A percentile compares a stretch with the other conserved stretches of the same genome.
Evolutionary conservation across 352 stramenopile species (phyloP).

Genomic region (Phytophthora quininea): DNA sequence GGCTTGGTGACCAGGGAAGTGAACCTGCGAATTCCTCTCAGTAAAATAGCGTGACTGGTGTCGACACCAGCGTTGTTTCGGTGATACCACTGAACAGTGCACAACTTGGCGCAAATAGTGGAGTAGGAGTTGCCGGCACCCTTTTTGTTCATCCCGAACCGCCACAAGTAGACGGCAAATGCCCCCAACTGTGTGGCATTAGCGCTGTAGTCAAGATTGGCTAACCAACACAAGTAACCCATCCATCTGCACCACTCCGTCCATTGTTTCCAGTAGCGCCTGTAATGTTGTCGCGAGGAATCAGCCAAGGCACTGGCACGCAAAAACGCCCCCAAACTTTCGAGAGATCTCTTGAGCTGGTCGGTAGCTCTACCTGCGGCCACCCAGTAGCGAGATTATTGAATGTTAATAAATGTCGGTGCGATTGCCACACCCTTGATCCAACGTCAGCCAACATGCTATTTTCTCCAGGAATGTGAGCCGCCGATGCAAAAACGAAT

Average conservation of each 20-base stretch:
- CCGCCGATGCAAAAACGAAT: conserved; percentile 12
- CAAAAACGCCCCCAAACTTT: conserved; percentile 3
- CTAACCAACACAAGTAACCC: background rate
- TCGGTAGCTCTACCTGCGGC: background rate
- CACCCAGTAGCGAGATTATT: conserved; percentile 1
- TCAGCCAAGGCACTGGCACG: background rate
- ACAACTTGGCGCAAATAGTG: conserved; percentile 17
- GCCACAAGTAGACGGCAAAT: conserved; percentile 17
- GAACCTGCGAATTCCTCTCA: conserved; percentile 14
- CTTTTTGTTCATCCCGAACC: conserved; percentile 10
- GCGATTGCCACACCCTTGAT: conserved; percentile 22
- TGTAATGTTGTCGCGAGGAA: background rate
- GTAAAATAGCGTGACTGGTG: conserved; percentile 19
- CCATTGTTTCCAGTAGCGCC: conserved; percentile 6
- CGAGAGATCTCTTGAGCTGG: conserved; percentile 1
- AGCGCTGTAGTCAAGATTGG: background rate
- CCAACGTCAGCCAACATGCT: conserved; percentile 25
- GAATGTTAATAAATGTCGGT: background rate
- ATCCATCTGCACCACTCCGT: background rate
- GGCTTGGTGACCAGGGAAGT: conserved; percentile 16
- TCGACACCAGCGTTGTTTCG: conserved; percentile 16
- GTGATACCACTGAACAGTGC: conserved; percentile 16
- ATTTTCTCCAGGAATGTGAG: conserved; percentile 10
- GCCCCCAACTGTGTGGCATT: conserved; percentile 7
- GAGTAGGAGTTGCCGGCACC: conserved; percentile 10